A percentile compares a stretch with the other conserved stretches of the same genome.
phyloP scores from a whole-genome alignment of 148 eudicot genomes.

The Persicaria maculosa region DNA sequence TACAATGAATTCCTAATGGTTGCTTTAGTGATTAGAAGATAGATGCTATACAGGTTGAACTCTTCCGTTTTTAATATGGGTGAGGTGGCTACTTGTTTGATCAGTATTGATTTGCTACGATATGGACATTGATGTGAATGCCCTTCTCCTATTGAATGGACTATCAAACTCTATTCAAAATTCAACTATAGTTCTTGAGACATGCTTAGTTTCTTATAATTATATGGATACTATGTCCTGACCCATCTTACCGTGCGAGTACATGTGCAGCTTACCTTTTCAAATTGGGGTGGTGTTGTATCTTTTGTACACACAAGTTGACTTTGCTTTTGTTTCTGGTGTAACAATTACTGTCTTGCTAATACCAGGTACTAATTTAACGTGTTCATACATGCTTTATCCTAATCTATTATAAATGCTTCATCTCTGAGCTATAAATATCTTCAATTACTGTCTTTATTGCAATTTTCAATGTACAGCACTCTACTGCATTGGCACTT shows the following conservation, averaged over 20 bases:
- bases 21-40: not conserved
- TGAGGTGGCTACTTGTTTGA: slow-evolving; percentile 3
- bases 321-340: slow-evolving; percentile 86
- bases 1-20: not conserved
- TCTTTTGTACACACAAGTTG: slow-evolving; percentile 81
- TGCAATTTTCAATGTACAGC: not conserved
- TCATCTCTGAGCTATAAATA: not conserved
- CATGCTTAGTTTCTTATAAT: not conserved
- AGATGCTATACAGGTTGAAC: not conserved
- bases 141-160: not conserved
- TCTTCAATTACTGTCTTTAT: not conserved
- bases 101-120: not conserved
- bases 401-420: not conserved
- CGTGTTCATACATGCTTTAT: not conserved
- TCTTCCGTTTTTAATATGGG: not conserved
- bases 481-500: not conserved
- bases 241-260: not conserved
- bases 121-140: slow-evolving; percentile 7
- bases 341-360: slow-evolving; percentile 70
- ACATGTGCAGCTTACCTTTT: slow-evolving; percentile 73
- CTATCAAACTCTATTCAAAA: not conserved
- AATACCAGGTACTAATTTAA: slow-evolving; percentile 65
- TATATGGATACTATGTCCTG: not conserved
- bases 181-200: not conserved
- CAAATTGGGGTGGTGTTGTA: slow-evolving; percentile 91